Conservation (phyloP, 345 rosid genomes). For the Salix koriyanagi region DNA sequence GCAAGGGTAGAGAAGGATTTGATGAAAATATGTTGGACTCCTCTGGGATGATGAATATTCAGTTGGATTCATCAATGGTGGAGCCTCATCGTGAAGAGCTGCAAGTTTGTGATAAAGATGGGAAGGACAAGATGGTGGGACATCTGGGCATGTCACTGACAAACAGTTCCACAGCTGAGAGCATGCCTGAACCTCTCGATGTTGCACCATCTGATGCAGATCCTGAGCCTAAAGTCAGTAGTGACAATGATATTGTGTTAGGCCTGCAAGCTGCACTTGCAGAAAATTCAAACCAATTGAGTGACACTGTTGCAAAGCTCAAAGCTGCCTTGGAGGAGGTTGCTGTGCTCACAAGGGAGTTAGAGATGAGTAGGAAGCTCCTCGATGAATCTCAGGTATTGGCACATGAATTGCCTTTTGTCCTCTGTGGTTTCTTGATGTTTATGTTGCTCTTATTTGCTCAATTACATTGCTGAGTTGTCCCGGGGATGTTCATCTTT, state of each 20-base stretch:
- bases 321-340: slow-evolving; percentile 71
- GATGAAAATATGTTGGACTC: slow-evolving; percentile 98
- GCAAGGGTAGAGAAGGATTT: slow-evolving; percentile 78
- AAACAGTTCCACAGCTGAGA: slow-evolving; percentile 88
- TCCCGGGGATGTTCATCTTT: neutral
- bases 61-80: slow-evolving; percentile 77
- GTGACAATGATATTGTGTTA: slow-evolving; percentile 32
- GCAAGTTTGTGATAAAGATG: slow-evolving; percentile 47
- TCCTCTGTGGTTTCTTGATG: neutral
- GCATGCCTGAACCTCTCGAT: slow-evolving; percentile 50
- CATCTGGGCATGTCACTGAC: slow-evolving; percentile 64
- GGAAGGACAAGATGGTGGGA: slow-evolving; percentile 55
- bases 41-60: slow-evolving; percentile 60
- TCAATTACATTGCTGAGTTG: neutral
- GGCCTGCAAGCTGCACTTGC: slow-evolving; percentile 55
- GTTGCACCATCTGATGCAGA: slow-evolving; percentile 37
- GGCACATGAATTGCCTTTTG: neutral
- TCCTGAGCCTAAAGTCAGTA: slow-evolving; percentile 35
- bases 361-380: slow-evolving; percentile 72
- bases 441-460: neutral
- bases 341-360: slow-evolving; percentile 55
- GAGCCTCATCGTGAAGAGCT: slow-evolving; percentile 67
- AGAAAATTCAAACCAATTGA: slow-evolving; percentile 55
- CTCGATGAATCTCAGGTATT: slow-evolving; percentile 97
- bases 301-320: slow-evolving; percentile 64